These are phyloP conservation scores for Zoysia pacifica DNA, from an alignment of 176 grass and related monocot genomes.

Conservation along the genomic window DNA sequence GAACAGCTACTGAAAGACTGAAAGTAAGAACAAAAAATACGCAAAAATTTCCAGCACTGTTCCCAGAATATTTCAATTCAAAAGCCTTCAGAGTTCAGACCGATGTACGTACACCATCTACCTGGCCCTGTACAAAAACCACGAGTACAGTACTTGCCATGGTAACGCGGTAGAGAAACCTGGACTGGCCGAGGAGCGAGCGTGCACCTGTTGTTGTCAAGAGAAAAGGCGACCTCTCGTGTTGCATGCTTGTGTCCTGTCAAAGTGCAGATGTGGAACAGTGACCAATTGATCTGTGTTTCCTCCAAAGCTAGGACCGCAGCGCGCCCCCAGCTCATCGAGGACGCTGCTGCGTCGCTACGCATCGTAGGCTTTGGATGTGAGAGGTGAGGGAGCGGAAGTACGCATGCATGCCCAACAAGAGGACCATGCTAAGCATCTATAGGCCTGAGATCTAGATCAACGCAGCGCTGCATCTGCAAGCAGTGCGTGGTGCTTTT, in stretches of 20 bases:
- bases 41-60: background rate
- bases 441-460: constrained; percentile 48
- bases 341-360: background rate
- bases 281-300: background rate
- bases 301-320: background rate
- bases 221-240: background rate
- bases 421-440: constrained; percentile 54
- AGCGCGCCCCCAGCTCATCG: background rate
- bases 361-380: constrained; percentile 30
- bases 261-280: constrained; percentile 7
- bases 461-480: constrained; percentile 16
- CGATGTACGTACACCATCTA: background rate
- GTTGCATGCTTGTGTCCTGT: constrained; percentile 20
- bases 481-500: background rate
- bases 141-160: background rate
- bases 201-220: background rate
- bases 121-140: constrained; percentile 22
- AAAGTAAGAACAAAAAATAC: background rate
- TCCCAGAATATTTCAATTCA: background rate
- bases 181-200: background rate
- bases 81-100: background rate
- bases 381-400: constrained; percentile 38
- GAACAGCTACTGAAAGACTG: background rate
- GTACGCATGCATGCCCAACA: constrained; percentile 44
- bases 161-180: background rate